Conservation (phyloP, 1,284 basidiomycete species). For the Cutaneotrichosporon sp. region DNA sequence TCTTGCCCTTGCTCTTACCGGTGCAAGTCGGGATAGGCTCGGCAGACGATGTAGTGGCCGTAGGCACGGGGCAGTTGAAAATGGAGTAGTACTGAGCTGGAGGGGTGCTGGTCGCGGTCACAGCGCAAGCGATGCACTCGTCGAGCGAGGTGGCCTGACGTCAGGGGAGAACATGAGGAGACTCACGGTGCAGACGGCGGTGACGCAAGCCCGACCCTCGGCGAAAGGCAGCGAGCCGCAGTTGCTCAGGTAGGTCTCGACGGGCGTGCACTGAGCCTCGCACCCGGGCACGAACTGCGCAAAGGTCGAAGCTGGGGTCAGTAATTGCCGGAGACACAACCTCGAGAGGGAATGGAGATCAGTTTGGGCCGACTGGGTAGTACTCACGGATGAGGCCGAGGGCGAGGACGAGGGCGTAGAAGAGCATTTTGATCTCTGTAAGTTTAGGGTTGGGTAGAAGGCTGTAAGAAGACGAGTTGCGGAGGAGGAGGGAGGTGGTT, state of each 20-base stretch:
- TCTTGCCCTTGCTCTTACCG: not conserved
- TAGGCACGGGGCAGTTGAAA: not conserved
- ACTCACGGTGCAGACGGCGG: not conserved
- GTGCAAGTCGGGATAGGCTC: not conserved
- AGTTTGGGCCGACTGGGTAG: not conserved
- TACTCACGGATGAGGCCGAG: not conserved
- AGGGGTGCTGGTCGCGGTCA: not conserved
- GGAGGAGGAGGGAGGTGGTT: not conserved
- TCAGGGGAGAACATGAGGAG: not conserved
- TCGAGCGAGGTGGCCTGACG: not conserved
- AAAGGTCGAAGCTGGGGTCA: not conserved
- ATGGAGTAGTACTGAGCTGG: not conserved
- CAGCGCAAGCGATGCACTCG: not conserved
- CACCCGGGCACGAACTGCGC: not conserved
- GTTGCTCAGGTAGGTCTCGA: not conserved
- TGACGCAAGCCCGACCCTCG: not conserved
- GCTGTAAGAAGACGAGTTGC: not conserved
- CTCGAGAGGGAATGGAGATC: not conserved
- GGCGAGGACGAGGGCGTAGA: not conserved
- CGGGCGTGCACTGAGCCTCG: not conserved
- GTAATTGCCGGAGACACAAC: not conserved
- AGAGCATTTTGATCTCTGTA: not conserved
- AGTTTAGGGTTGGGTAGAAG: not conserved
- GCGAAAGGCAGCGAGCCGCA: not conserved
- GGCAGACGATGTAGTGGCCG: not conserved